Evolutionary conservation across 2,329 filamentous ascomycete species (phyloP).

Genomic region (Ramularia collo-cygni): DNA sequence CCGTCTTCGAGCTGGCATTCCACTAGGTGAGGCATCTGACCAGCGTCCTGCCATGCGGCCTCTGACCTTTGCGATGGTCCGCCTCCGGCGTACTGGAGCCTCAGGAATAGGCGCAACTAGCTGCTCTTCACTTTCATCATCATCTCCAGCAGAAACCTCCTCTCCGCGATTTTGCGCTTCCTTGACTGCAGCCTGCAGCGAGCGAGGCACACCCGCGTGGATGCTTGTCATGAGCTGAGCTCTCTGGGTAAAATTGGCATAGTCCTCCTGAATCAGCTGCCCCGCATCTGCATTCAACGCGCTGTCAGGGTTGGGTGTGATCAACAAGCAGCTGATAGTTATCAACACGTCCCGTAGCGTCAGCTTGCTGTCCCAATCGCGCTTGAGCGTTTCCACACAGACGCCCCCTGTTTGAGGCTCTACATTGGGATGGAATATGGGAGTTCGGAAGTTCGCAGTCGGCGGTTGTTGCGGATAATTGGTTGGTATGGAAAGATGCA

Average conservation of each 20-base stretch:
- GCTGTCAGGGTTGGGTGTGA: slow-evolving; percentile 58
- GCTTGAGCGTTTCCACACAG: slow-evolving; percentile 59
- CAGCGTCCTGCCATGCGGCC: slow-evolving; percentile 13
- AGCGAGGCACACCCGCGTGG: slow-evolving; percentile 48
- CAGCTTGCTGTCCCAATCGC: slow-evolving; percentile 53
- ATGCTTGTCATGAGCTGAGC: slow-evolving; percentile 57
- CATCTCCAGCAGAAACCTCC: slow-evolving; percentile 17
- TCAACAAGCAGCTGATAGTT: slow-evolving; percentile 56
- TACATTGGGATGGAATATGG: slow-evolving; percentile 60
- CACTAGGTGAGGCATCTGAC: slow-evolving; percentile 21
- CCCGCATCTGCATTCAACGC: slow-evolving; percentile 57
- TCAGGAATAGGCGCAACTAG: slow-evolving; percentile 12
- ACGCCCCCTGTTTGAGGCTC: slow-evolving; percentile 56
- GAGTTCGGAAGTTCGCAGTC: slow-evolving; percentile 54
- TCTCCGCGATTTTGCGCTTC: slow-evolving; percentile 49
- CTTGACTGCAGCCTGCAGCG: slow-evolving; percentile 38
- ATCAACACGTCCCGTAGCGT: slow-evolving; percentile 54
- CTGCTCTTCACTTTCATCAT: slow-evolving; percentile 9
- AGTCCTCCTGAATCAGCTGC: slow-evolving; percentile 53
- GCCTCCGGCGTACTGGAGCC: slow-evolving; percentile 20
- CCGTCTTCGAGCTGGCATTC: slow-evolving; percentile 13
- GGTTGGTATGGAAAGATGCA: slow-evolving; percentile 54
- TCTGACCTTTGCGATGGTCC: slow-evolving; percentile 23
- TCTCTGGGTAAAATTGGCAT: slow-evolving; percentile 49
- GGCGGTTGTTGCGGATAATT: slow-evolving; percentile 48